These are phyloP conservation scores for Amoebophrya sp. DNA, from an alignment of 169 alveolate genomes.

Conservation along the genomic window DNA sequence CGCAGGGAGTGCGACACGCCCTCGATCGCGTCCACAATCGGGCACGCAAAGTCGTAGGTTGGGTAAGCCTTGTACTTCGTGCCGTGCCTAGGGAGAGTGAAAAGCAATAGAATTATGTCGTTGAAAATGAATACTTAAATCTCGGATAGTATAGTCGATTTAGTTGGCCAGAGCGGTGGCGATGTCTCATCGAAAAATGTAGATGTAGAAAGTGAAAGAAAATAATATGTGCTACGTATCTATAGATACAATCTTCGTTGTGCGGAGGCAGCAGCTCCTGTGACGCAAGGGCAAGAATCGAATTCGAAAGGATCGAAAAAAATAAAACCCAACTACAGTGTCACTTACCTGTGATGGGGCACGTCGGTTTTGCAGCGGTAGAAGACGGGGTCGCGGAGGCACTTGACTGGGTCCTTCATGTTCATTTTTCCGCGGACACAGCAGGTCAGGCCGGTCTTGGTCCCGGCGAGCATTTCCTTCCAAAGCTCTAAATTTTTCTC, in stretches of 20 bases:
- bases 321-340: too few relatives aligned
- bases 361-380: conserved; percentile 82
- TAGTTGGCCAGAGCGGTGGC: too few relatives aligned
- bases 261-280: conserved; percentile 42
- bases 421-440: conserved; percentile 95
- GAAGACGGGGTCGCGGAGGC: conserved; percentile 97
- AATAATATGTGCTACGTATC: too few relatives aligned
- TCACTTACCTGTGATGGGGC: conserved; percentile 76
- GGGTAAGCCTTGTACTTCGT: conserved; percentile 92
- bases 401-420: conserved; percentile 85
- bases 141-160: too few relatives aligned
- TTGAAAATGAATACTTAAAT: too few relatives aligned
- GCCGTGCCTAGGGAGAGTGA: too few relatives aligned
- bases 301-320: too few relatives aligned
- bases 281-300: too few relatives aligned
- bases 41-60: conserved; percentile 98
- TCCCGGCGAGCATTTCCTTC: conserved; percentile 78
- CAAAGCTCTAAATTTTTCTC: conserved; percentile 84
- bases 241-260: conserved; percentile 39
- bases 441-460: conserved; percentile 75
- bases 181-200: too few relatives aligned
- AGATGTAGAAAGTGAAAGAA: too few relatives aligned
- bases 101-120: too few relatives aligned
- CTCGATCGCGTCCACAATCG: conserved; percentile 87
- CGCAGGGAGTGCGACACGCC: conserved; percentile 98